Evolutionary conservation across 345 rosid species (phyloP), one percentile per base, ranked within the genome.

Genomic region (Arabis alpina): DNA sequence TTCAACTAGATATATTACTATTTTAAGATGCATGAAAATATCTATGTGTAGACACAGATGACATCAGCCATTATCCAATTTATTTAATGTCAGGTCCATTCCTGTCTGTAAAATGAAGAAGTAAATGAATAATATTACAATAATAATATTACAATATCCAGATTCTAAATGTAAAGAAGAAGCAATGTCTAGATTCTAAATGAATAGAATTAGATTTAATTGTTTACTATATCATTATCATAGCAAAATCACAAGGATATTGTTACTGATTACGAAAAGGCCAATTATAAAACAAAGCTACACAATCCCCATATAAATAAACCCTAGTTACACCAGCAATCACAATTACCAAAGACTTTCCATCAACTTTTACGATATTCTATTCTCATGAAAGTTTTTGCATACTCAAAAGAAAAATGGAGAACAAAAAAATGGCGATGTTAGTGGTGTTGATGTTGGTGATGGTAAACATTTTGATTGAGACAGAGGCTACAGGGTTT

Each of bases 351-450:
- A 30, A 40, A 70, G 34, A 15, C 14, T 28, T 28, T 25, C 49
- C 8, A 30, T 70, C 51, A 60, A 11, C 4, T 49, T 15, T 60
- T 42, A 10, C 27, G 39, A 49, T 25, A 48, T 14, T 61, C 60
- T 44, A 48, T 37, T 10, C 39, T 6, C 32, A 3, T 8, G n/a
- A n/a, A n/a, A n/a, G n/a, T n/a, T n/a, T n/a, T n/a, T n/a, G n/a
- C n/a, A 45, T 11, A 24, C 13, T 34, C 14, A 61, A 28, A 9
- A 5, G n/a, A 5, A 62, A 34, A 61, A 61, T 61, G 75, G 75
- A 62, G 48, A 43, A 11, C 55, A 71, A 71, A 53, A 71, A 27
- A 71, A 53, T 71, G 30, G 30, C 54, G 4, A 62, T 71, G 39
- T 23, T 71, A 3, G 23, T 61, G 64, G 25, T 45, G 19, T 45